phyloP scores from a whole-genome alignment of 352 stramenopile species.

The Labyrinthula sp. region DNA sequence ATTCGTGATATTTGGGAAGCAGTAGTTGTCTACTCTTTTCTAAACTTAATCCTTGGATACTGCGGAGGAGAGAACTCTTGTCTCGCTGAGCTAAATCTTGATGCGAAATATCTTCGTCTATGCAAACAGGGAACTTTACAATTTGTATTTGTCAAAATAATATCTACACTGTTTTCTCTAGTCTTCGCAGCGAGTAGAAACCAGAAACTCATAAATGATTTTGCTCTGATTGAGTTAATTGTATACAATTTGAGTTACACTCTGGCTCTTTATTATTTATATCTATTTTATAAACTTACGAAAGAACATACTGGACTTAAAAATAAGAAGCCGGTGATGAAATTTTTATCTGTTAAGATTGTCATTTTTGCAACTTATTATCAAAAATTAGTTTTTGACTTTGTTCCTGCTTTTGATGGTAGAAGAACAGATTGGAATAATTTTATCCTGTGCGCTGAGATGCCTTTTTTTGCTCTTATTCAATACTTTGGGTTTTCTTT shows the following conservation, averaged over 20 bases:
- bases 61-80: slow-evolving; percentile 57
- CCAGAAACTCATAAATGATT: slow-evolving; percentile 12
- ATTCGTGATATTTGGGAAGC: slow-evolving; percentile 68
- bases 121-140: slow-evolving; percentile 69
- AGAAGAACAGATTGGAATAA: slow-evolving; percentile 49
- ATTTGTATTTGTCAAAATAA: slow-evolving; percentile 66
- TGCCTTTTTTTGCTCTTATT: slow-evolving; percentile 54
- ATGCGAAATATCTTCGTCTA: slow-evolving; percentile 51
- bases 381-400: slow-evolving; percentile 57
- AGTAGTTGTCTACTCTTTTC: slow-evolving; percentile 70
- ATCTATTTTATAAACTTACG: slow-evolving; percentile 65
- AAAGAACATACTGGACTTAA: slow-evolving; percentile 36
- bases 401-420: slow-evolving; percentile 55
- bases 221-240: slow-evolving; percentile 39
- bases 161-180: slow-evolving; percentile 57
- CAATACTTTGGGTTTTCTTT: slow-evolving; percentile 53
- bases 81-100: slow-evolving; percentile 49
- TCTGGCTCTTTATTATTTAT: slow-evolving; percentile 58
- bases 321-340: slow-evolving; percentile 53
- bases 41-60: slow-evolving; percentile 62
- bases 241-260: slow-evolving; percentile 73
- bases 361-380: slow-evolving; percentile 76
- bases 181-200: slow-evolving; percentile 48
- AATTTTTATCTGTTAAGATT: slow-evolving; percentile 70
- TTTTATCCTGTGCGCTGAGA: slow-evolving; percentile 62